A percentile compares a stretch with the other conserved stretches of the same genome.
Evolutionary conservation across 75 land plant genomes (phyloP).

Genomic region (Azolla pinnata): DNA sequence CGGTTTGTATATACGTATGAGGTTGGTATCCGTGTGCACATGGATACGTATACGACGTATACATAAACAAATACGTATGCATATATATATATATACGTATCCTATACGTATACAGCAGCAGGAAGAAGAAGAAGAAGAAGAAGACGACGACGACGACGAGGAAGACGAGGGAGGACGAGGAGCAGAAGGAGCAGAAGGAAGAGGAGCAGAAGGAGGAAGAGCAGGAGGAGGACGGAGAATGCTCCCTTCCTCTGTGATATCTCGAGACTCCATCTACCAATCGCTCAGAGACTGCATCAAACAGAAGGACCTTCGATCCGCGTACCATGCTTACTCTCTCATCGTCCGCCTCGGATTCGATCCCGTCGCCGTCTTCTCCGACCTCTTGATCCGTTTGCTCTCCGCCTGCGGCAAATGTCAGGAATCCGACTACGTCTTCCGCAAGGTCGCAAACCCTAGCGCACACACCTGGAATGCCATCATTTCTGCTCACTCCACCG

Average conservation of each 20-base stretch:
- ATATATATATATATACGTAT: too few relatives aligned
- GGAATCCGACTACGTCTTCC: slow-evolving; percentile 6
- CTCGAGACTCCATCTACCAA: not conserved
- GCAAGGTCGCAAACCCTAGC: slow-evolving; percentile 4
- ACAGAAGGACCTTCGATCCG: not conserved
- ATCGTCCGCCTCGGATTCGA: slow-evolving; percentile 2
- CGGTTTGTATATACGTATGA: too few relatives aligned
- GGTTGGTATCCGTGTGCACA: too few relatives aligned
- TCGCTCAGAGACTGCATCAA: not conserved
- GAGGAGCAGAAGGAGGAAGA: not conserved
- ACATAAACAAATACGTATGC: too few relatives aligned
- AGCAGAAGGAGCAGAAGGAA: not conserved
- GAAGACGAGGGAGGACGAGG: not conserved
- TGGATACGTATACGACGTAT: too few relatives aligned
- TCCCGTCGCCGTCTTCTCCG: slow-evolving; percentile 2
- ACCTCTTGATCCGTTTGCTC: slow-evolving; percentile 4
- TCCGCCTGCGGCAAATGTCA: not conserved
- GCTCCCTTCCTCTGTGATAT: not conserved
- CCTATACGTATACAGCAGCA: too few relatives aligned
- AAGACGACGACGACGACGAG: too few relatives aligned
- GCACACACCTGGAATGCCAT: slow-evolving; percentile 28
- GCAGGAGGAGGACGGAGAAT: not conserved
- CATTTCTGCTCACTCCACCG: slow-evolving; percentile 9
- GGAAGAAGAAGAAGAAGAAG: too few relatives aligned
- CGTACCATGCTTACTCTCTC: not conserved